These are phyloP conservation scores for Hyaloscypha hepaticicola DNA, from an alignment of 495 filamentous ascomycete species.

Conservation along the genomic window DNA sequence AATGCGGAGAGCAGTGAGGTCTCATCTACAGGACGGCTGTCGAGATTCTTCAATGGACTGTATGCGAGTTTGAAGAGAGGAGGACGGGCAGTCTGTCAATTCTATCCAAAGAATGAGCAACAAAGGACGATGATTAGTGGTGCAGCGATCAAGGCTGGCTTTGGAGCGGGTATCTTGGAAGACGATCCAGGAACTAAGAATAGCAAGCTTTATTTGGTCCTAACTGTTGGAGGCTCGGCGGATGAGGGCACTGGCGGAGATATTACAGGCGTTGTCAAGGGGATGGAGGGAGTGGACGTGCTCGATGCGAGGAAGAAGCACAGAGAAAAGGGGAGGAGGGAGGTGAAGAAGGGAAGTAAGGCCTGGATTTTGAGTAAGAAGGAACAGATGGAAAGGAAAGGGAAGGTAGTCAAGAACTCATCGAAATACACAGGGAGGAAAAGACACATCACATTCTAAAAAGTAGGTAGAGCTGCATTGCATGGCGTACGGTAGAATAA, in stretches of 20 bases:
- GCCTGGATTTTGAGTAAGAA: constrained; percentile 94
- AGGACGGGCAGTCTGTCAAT: constrained; percentile 91
- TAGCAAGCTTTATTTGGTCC: constrained; percentile 86
- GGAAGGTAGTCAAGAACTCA: constrained; percentile 85
- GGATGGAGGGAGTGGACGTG: constrained; percentile 86
- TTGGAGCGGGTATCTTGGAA: constrained; percentile 91
- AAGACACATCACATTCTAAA: constrained; percentile 43
- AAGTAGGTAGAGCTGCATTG: constrained; percentile 19
- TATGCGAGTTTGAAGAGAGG: constrained; percentile 82
- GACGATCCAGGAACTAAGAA: constrained; percentile 97
- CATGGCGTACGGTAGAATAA: constrained; percentile 27
- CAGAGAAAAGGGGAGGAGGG: constrained; percentile 47
- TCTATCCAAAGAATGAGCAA: constrained; percentile 93
- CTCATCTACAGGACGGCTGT: constrained; percentile 68
- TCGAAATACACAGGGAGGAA: constrained; percentile 94
- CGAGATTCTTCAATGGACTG: constrained; percentile 88
- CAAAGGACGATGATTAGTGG: constrained; percentile 88
- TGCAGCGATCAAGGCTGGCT: constrained; percentile 89
- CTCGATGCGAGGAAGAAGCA: constrained; percentile 64
- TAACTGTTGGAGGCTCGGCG: constrained; percentile 85
- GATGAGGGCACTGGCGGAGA: constrained; percentile 62
- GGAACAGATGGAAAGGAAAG: constrained; percentile 90
- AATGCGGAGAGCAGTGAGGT: constrained; percentile 90
- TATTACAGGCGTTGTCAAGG: constrained; percentile 81
- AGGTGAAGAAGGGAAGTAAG: constrained; percentile 75